Conservation (phyloP, 805 yeast species). For the Maudiozyma barnettii region DNA sequence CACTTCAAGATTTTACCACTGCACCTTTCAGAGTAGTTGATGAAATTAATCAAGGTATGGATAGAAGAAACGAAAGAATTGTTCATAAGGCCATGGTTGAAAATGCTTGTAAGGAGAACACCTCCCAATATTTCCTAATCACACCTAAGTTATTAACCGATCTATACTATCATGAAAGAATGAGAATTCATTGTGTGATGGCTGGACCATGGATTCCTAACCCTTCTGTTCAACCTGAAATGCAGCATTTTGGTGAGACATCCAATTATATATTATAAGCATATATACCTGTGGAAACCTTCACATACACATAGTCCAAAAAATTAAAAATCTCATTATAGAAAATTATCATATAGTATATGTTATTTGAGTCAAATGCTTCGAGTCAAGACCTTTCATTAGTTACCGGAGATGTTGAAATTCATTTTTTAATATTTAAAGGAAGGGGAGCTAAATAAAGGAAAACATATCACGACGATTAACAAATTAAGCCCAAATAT, state of each 20-base stretch:
- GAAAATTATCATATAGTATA: too few species aligned
- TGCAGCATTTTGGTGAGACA: constrained; percentile 31
- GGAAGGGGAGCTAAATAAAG: too few species aligned
- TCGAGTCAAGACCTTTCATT: too few species aligned
- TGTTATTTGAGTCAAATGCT: too few species aligned
- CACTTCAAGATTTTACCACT: constrained; percentile 76
- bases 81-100: constrained; percentile 81
- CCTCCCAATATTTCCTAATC: constrained; percentile 80
- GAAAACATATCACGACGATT: too few species aligned
- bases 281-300: background rate
- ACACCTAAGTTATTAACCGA: constrained; percentile 85
- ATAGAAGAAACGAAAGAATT: constrained; percentile 77
- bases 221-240: constrained; percentile 26
- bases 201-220: constrained; percentile 43
- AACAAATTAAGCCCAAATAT: too few species aligned
- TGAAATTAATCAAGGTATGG: constrained; percentile 99
- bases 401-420: too few species aligned
- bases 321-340: too few species aligned
- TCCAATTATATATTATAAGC: constrained; percentile 12
- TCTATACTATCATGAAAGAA: constrained; percentile 62
- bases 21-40: constrained; percentile 95
- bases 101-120: constrained; percentile 56
- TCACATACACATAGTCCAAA: background rate
- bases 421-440: too few species aligned
- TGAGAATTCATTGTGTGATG: constrained; percentile 80